phyloP scores from a whole-genome alignment of 768 basidiomycete species.

The Tylopilus vinaceipallidus region DNA sequence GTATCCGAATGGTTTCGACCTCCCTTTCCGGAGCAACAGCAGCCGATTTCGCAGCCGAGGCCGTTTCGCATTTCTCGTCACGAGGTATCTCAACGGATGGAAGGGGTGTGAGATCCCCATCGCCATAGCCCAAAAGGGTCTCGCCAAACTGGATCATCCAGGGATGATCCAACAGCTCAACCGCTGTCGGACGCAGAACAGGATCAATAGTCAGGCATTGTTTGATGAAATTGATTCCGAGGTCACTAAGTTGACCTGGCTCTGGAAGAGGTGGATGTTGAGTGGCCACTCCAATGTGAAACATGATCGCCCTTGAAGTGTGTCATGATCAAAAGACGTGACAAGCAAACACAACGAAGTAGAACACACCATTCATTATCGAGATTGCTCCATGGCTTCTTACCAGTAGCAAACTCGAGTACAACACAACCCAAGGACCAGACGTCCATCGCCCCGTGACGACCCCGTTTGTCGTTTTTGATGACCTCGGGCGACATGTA shows the following conservation, averaged over 20 bases:
- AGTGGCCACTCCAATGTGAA: conserved; percentile 95
- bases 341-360: neutral
- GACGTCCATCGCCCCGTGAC: conserved; percentile 95
- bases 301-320: conserved; percentile 93
- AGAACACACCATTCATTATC: conserved; percentile 92
- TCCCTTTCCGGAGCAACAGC: conserved; percentile 59
- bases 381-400: conserved; percentile 97
- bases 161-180: conserved; percentile 80
- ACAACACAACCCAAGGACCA: conserved; percentile 99
- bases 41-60: conserved; percentile 54
- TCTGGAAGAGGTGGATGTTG: conserved; percentile 96
- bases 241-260: conserved; percentile 79
- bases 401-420: conserved; percentile 92
- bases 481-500: conserved; percentile 99
- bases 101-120: conserved; percentile 52
- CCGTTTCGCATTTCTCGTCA: conserved; percentile 49
- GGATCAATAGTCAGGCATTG: conserved; percentile 89
- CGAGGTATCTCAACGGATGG: conserved; percentile 45
- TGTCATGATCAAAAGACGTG: conserved; percentile 3
- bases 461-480: conserved; percentile 85
- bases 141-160: conserved; percentile 89
- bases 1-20: conserved; percentile 50
- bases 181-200: conserved; percentile 75
- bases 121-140: conserved; percentile 65
- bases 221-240: conserved; percentile 93